Evolutionary conservation across 2,329 filamentous ascomycete species (phyloP).

Genomic region (Botryotinia globosa): DNA sequence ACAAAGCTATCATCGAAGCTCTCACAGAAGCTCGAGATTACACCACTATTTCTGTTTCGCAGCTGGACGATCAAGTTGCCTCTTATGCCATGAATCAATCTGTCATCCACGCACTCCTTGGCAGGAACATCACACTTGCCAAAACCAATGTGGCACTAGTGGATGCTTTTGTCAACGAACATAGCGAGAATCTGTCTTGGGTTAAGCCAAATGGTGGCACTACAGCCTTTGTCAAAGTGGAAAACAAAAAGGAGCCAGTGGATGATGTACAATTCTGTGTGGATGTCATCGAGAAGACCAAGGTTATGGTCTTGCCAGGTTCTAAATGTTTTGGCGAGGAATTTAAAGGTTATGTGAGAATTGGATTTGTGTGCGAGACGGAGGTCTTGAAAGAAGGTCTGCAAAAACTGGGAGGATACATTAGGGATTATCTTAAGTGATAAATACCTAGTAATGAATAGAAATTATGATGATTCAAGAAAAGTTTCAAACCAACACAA

Average conservation of each 20-base stretch:
- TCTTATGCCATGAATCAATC: conserved; percentile 66
- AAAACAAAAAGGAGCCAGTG: conserved; percentile 49
- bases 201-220: conserved; percentile 74
- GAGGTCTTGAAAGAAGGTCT: conserved; percentile 66
- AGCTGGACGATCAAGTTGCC: conserved; percentile 76
- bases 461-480: not conserved
- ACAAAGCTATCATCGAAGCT: conserved; percentile 58
- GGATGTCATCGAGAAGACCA: conserved; percentile 63
- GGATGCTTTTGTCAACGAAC: conserved; percentile 63
- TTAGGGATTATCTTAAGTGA: conserved; percentile 28
- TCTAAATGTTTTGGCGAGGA: conserved; percentile 70
- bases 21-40: conserved; percentile 70
- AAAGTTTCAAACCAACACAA: not conserved
- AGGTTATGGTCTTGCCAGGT: conserved; percentile 73
- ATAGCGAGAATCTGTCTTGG: conserved; percentile 61
- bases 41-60: conserved; percentile 82
- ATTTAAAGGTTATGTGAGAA: conserved; percentile 71
- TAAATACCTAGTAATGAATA: not conserved
- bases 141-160: conserved; percentile 64
- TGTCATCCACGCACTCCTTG: conserved; percentile 62
- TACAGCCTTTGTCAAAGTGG: conserved; percentile 72
- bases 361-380: conserved; percentile 74
- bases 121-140: conserved; percentile 63
- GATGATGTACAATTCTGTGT: conserved; percentile 72
- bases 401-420: conserved; percentile 40